Percentiles rank a stretch among this genome's conserved stretches.
Conservation (phyloP, 352 stramenopile species). For the Hyaloperonospora brassicae region DNA sequence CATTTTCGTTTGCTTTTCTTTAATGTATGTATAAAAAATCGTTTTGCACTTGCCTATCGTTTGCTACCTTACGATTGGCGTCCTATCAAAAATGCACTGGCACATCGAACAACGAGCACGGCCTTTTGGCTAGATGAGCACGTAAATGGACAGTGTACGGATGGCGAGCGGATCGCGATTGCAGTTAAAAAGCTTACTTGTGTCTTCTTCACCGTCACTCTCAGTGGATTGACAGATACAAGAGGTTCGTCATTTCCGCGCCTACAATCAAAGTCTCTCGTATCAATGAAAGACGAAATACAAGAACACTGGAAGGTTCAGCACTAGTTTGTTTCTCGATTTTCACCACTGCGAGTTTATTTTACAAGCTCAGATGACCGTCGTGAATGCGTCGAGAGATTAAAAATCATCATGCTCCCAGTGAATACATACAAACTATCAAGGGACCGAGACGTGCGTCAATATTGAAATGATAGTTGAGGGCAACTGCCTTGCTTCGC, state of each 20-base stretch:
- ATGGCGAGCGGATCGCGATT: conserved; percentile 38
- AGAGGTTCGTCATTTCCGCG: conserved; percentile 54
- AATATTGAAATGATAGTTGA: neutral
- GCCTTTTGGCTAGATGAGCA: no score
- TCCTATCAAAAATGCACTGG: no score
- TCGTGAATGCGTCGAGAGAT: conserved; percentile 83
- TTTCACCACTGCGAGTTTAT: conserved; percentile 60
- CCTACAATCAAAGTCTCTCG: conserved; percentile 5
- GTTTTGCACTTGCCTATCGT: no score
- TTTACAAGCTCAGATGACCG: conserved; percentile 79
- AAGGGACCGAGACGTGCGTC: neutral
- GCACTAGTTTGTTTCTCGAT: conserved; percentile 81
- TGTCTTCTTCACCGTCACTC: conserved; percentile 64
- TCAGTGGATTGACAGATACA: conserved; percentile 76
- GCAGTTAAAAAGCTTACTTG: conserved; percentile 83
- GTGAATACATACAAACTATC: conserved; percentile 9
- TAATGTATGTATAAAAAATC: no score
- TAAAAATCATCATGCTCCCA: conserved; percentile 80
- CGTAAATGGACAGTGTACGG: neutral
- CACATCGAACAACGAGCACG: no score
- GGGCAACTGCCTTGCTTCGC: neutral
- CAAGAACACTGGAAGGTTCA: conserved; percentile 48
- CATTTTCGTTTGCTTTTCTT: no score
- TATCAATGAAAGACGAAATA: conserved; percentile 6
- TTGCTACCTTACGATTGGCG: no score